Evolutionary conservation across 139 green algal species (phyloP), one percentile per base, ranked within the genome.

Genomic region (Tetradesmus obliquus): DNA sequence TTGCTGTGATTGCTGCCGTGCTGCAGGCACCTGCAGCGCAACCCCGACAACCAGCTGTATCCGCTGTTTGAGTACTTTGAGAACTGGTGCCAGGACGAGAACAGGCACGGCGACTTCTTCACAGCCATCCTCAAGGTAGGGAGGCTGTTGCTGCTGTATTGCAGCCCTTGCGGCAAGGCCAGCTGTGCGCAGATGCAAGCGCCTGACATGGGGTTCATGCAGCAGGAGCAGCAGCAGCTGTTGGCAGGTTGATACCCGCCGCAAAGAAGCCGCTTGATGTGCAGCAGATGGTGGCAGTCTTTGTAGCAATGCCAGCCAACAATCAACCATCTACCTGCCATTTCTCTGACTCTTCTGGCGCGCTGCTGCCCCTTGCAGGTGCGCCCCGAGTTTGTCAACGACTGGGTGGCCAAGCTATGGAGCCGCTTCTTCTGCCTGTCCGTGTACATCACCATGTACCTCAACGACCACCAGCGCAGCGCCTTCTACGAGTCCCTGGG

Each of bases 21-120:
- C 24, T 82, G 94, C 91, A 88, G 94, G 84, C 94, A 96, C 94
- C 92, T 96, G 92, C 94, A 96, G 94, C 93, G 94, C 92, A 99
- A 99, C 96, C 98, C 98, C 17, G 97, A 99, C 93, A 97, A 98
- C 92, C 86, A 90, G 97, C 94, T 99, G 87, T 99, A 99, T 96
- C 98, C 98, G 8, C 96, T 99, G 88, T 99, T 99, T 92, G 96
- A 99, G 94, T 99, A 99, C 96, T 99, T 99, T 94, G 98, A 99
- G 97, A 99, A 99, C 97, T 99, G 98, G 98, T 99, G 98, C 96
- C 98, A 99, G 95, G 97, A 98, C 87, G 97, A 98, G 96, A 97
- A 96, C 96, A 93, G 97, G 54, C 87, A 90, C 55, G 90, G 90
- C 22, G 94, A 96, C 94, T 96, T 96, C 93, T 95, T 96, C 90